Evolutionary conservation across 2,329 filamentous ascomycete species (phyloP).

Genomic region (Colletotrichum scovillei): DNA sequence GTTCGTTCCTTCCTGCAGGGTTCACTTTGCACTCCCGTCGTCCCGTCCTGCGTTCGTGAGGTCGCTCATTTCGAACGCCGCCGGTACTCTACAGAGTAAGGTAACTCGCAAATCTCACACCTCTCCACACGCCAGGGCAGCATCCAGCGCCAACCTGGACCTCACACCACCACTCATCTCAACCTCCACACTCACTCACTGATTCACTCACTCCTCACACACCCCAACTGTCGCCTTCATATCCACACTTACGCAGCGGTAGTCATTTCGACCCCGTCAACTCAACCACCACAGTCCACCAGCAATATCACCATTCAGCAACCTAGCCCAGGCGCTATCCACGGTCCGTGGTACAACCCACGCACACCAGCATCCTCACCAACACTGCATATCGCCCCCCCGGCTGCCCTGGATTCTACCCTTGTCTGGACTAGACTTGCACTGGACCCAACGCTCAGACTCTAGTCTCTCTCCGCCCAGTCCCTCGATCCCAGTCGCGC

Average conservation of each 20-base stretch:
- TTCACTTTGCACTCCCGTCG: constrained; percentile 17
- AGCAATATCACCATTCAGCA: background rate
- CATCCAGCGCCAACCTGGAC: background rate
- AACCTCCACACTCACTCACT: constrained; percentile 26
- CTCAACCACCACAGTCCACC: background rate
- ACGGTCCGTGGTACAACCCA: constrained; percentile 6
- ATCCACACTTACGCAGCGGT: background rate
- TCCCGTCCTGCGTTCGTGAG: constrained; percentile 11
- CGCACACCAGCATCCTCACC: constrained; percentile 1
- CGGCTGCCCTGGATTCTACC: constrained; percentile 2
- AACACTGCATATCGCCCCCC: background rate
- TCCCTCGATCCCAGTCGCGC: constrained; percentile 32
- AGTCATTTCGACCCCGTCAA: background rate
- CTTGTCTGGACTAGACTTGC: constrained; percentile 14
- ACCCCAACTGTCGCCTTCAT: background rate
- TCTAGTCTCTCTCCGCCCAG: constrained; percentile 8
- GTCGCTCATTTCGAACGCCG: no score
- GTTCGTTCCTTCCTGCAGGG: constrained; percentile 14
- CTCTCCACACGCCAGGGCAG: background rate
- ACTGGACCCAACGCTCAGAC: constrained; percentile 24
- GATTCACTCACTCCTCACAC: constrained; percentile 1
- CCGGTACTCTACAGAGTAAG: no score
- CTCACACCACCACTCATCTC: background rate
- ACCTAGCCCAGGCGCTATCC: constrained; percentile 12
- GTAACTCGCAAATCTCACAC: background rate